Evolutionary conservation across 352 stramenopile genomes (phyloP), one percentile per base, ranked within the genome.

Genomic region (Pythium guiyangense): DNA sequence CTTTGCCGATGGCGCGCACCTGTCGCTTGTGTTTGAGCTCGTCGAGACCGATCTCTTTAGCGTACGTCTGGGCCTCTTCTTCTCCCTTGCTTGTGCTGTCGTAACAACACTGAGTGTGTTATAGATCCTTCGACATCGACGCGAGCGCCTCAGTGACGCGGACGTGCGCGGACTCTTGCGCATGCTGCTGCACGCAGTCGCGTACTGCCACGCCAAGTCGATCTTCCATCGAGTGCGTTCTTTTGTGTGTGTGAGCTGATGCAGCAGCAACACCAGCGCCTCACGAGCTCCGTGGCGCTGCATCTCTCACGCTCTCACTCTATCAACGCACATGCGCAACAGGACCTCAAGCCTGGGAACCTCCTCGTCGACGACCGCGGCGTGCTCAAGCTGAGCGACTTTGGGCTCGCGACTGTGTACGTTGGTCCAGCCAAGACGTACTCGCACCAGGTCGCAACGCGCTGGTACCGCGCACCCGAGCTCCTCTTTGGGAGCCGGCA

Each of bases 391-490:
- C 65, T 92, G 22, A 79, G 70, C 17, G 84, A 93, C 62, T 93
- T 91, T 63, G 81, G 84, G n/a, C 76, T 92, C 26, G 77, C 81
- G 18, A 88, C 77, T 0, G 79, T 90, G 18, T 88, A 84, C 52
- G 52, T 78, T 1, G 69, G 67, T 0, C 39, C 61, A 27, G 27
- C 54, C 22, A 71, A 60, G 25, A 69, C 66, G 20, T 88, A 88
- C 45, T 88, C 77, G 43, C 81, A 91, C 47, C 79, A 91, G 63
- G 80, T 90, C 31, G 79, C 79, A 20, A 91, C 84, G n/a, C 69
- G 84, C 15, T 95, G 81, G 84, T 94, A 92, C 63, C 77, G 85
- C 26, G 81, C 85, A 5, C 85, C 85, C 0, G 85, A 95, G 59
- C 58, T 93, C 56, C 78, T 95, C 45, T 87, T 94, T 31, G 82